Percentiles rank a stretch among this genome's conserved stretches.
Evolutionary conservation across 2,329 filamentous ascomycete genomes (phyloP).

Genomic region (Fusarium metavorans): DNA sequence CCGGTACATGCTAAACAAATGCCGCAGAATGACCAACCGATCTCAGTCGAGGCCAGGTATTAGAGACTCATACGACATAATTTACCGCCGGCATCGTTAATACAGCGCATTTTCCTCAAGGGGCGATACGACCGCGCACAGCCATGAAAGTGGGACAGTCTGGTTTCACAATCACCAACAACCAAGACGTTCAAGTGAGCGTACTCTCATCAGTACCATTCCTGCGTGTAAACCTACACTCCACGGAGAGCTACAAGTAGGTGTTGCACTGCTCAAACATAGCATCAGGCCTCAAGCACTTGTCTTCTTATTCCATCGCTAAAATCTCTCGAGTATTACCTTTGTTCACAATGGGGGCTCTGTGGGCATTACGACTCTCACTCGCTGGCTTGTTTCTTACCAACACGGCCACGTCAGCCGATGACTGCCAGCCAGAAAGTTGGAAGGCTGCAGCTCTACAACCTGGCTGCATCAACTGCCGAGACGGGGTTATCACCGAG

Average conservation of each 20-base stretch:
- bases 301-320: not conserved
- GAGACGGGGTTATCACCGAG: not conserved
- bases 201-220: not conserved
- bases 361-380: not conserved
- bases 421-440: constrained; percentile 6
- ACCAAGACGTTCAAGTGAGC: not conserved
- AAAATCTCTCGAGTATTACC: not conserved
- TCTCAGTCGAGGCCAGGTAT: no score
- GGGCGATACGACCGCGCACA: not conserved
- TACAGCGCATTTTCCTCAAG: no score
- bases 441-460: not conserved
- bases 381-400: not conserved
- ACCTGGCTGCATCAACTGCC: constrained; percentile 4
- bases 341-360: not conserved
- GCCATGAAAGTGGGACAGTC: not conserved
- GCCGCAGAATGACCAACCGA: no score
- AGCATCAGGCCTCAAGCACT: not conserved
- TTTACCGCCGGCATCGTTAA: no score
- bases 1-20: no score
- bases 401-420: not conserved
- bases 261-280: not conserved
- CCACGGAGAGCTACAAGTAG: not conserved
- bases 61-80: no score
- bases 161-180: not conserved
- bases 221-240: not conserved